A percentile compares a stretch with the other conserved stretches of the same genome.
Evolutionary conservation across 2,329 filamentous ascomycete genomes (phyloP).

Genomic region (Talaromyces sp.): DNA sequence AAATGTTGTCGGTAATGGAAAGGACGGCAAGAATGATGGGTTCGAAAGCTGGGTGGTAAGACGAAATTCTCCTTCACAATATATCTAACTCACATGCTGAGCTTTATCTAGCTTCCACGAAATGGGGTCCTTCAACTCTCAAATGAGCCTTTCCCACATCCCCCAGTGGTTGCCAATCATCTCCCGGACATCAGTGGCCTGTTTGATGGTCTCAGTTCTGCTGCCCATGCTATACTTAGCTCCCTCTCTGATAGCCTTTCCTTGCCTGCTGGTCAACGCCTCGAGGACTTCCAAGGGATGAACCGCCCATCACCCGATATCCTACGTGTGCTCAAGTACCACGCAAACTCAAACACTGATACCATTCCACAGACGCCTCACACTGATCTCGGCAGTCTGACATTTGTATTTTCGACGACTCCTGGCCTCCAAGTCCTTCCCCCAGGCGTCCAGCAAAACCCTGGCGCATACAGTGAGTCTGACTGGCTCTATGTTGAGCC

Average conservation of each 20-base stretch:
- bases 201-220: background rate
- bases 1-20: background rate
- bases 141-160: constrained; percentile 2
- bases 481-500: constrained; percentile 5
- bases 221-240: background rate
- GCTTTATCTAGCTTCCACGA: background rate
- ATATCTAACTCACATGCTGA: background rate
- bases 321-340: background rate
- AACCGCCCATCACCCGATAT: constrained; percentile 1
- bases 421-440: constrained; percentile 19
- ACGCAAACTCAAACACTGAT: background rate
- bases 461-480: constrained; percentile 1
- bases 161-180: background rate
- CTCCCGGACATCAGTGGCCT: background rate
- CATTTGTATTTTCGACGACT: constrained; percentile 13
- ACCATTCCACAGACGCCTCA: background rate
- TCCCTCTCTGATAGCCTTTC: background rate
- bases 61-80: background rate
- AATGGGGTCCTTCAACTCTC: background rate
- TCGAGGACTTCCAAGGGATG: constrained; percentile 1
- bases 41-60: constrained; percentile 7
- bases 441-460: background rate
- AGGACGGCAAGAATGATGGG: constrained; percentile 1
- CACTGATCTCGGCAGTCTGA: background rate
- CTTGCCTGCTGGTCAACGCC: background rate